Base-by-base conservation (phyloP, 1,284 basidiomycete genomes). In the Cutaneotrichosporon cyanovorans region DNA sequence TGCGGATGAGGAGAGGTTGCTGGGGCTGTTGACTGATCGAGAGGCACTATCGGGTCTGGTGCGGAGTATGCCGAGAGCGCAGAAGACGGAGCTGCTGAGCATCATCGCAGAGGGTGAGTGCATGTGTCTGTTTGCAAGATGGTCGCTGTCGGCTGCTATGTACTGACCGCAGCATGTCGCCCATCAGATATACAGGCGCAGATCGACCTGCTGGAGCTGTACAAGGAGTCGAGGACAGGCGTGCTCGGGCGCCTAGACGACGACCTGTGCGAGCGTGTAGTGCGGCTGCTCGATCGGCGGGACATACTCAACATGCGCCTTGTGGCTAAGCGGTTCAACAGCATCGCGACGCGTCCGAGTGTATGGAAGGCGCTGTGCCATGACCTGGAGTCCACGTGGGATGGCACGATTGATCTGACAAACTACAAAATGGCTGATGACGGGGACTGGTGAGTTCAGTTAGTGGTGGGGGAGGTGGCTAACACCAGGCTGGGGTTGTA, bases 131-230 rank as follows among this genome's bases (percentile, higher is more conserved):
- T n/a, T n/a, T n/a, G n/a, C n/a, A n/a, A n/a, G n/a, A n/a, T n/a
- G n/a, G n/a, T n/a, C n/a, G n/a, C n/a, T 4, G 12, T n/a, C n/a
- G n/a, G n/a, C n/a, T n/a, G n/a, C n/a, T n/a, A 9, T 6, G 16
- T 44, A 9, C 36, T 47, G 40, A 43, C 40, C 20, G 6, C 42
- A 69, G 66, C 61, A 0, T 64, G 61, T 42, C 48, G 62, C n/a
- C 65, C 66, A 0, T 61, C 61, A 2, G 66, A 69, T 32, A 59
- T 68, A 7, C 53, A 76, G 81, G 28, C 85, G 80, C 70, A 69
- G 66, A 87, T 90, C 39, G 76, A 83, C 0, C 77, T 88, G 5
- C 77, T 93, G 16, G 80, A 90, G 65, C 85, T 85, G 66, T 89
- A 90, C 57, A 78, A 80, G 37, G 80, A 78, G 56, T 82, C 81